phyloP scores from a whole-genome alignment of 2,329 filamentous ascomycete species.

The Aspergillus sp. region DNA sequence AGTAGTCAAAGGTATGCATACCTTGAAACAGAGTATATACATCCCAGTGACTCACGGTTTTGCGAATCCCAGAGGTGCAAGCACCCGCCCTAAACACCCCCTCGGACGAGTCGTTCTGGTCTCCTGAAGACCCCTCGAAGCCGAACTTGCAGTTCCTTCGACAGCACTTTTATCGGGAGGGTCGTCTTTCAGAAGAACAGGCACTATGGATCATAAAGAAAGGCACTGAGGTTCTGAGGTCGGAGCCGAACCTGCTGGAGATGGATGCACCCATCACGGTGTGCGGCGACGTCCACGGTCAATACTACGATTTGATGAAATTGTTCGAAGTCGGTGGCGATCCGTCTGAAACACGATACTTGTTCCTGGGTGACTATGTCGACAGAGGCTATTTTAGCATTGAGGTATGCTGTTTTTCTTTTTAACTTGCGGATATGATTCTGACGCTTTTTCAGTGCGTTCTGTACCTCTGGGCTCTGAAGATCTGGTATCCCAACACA shows the following conservation, averaged over 20 bases:
- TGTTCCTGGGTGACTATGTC: conserved; percentile 97
- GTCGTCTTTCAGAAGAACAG: conserved; percentile 92
- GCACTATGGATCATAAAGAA: conserved; percentile 89
- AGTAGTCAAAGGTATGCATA: conserved; percentile 84
- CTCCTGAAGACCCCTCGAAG: conserved; percentile 76
- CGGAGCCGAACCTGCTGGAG: conserved; percentile 92
- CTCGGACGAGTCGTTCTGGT: conserved; percentile 90
- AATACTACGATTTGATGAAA: conserved; percentile 99
- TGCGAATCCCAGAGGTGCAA: conserved; percentile 69
- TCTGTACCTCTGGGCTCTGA: conserved; percentile 92
- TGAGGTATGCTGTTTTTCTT: conserved; percentile 50
- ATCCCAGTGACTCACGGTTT: conserved; percentile 9
- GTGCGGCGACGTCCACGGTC: conserved; percentile 95
- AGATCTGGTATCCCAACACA: conserved; percentile 98
- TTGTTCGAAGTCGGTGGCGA: conserved; percentile 97
- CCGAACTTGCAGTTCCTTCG: conserved; percentile 92
- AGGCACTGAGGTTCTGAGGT: conserved; percentile 77
- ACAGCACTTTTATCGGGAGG: conserved; percentile 97
- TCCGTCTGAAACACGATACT: conserved; percentile 89
- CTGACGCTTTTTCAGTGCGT: conserved; percentile 57
- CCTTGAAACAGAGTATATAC: neutral
- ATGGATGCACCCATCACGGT: conserved; percentile 99
- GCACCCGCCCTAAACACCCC: conserved; percentile 90
- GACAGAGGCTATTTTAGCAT: conserved; percentile 99
- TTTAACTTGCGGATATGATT: neutral